Base-by-base conservation (phyloP, 306 rosid genomes). In the Ziziphus jujuba region DNA sequence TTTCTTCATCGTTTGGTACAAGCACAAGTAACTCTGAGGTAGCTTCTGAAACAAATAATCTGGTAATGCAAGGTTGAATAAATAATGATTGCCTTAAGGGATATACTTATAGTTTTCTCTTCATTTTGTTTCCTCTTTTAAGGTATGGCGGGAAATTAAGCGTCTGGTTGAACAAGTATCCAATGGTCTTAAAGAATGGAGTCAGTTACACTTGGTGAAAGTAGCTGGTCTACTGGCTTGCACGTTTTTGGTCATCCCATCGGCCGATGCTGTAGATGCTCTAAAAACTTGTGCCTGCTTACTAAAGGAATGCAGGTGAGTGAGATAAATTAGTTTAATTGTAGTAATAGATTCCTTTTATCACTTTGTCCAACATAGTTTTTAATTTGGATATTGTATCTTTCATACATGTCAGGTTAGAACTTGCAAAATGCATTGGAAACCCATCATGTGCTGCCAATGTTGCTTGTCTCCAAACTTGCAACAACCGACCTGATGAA, bases 401-500 rank as follows among this genome's bases (percentile, higher is more conserved):
- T 72, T 82, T 65, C 78, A 36, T 73, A 9, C 51, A 48, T 80
- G 79, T 36, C 83, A 90, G 98, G 96, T 54, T 79, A 73, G 98
- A 93, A 86, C 84, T 93, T 71, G 97, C 86, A 36, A 88, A 52
- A 83, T 93, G 98, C 71, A 72, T 93, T 65, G 78, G 88, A 59
- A 88, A 93, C 73, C 98, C 98, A 0, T 77, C 90, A 20, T 93
- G 98, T 68, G 98, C 98, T 23, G 96, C 98, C 60, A 88, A 90
- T 77, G 57, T 93, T 69, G 97, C 96, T 61, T 93, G 98, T 80
- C 95, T 93, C 45, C 98, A 93, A 77, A 90, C 98, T 71, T 93
- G 98, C 86, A 93, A 93, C 73, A 83, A 90, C 75, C 77, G 98
- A 75, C 95, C 98, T 15, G 98, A 93, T 77, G 98, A 90, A 74